These are phyloP conservation scores for Meira nashicola DNA, from an alignment of 1,284 basidiomycete species.

Conservation along the genomic window DNA sequence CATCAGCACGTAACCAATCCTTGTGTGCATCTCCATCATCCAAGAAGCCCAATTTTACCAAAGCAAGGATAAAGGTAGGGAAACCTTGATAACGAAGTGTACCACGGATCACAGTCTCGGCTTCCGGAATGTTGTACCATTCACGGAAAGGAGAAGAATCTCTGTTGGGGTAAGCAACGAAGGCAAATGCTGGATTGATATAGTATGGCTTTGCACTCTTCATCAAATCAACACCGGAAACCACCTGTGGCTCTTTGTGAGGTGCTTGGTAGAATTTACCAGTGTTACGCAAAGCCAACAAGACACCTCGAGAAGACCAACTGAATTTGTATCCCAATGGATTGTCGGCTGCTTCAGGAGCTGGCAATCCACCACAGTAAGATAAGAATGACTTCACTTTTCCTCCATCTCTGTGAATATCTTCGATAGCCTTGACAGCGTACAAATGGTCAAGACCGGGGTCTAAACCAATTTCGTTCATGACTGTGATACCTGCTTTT, in stretches of 20 bases:
- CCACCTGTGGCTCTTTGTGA: conserved; percentile 36
- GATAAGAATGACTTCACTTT: conserved; percentile 86
- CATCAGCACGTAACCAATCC: conserved; percentile 60
- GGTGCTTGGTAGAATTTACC: conserved; percentile 64
- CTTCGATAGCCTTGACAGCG: conserved; percentile 91
- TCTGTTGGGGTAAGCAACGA: conserved; percentile 96
- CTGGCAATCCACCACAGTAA: conserved; percentile 93
- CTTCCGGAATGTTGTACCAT: conserved; percentile 87
- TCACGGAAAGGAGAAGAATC: conserved; percentile 82
- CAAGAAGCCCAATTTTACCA: conserved; percentile 85
- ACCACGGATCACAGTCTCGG: conserved; percentile 84
- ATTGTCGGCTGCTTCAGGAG: conserved; percentile 83
- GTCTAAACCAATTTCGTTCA: conserved; percentile 98
- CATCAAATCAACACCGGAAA: conserved; percentile 49
- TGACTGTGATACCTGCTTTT: conserved; percentile 83
- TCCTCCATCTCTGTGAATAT: conserved; percentile 88
- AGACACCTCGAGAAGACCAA: conserved; percentile 93
- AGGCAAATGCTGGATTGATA: conserved; percentile 90
- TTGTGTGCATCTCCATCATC: conserved; percentile 64
- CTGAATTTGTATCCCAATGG: conserved; percentile 99
- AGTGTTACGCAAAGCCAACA: conserved; percentile 87
- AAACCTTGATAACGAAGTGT: conserved; percentile 96
- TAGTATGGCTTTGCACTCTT: conserved; percentile 77
- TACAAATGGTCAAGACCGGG: conserved; percentile 96
- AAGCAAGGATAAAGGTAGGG: conserved; percentile 88